A percentile compares a stretch with the other conserved stretches of the same genome.
phyloP scores from a whole-genome alignment of 441 rosid genomes.

The Adansonia rubrostipa region DNA sequence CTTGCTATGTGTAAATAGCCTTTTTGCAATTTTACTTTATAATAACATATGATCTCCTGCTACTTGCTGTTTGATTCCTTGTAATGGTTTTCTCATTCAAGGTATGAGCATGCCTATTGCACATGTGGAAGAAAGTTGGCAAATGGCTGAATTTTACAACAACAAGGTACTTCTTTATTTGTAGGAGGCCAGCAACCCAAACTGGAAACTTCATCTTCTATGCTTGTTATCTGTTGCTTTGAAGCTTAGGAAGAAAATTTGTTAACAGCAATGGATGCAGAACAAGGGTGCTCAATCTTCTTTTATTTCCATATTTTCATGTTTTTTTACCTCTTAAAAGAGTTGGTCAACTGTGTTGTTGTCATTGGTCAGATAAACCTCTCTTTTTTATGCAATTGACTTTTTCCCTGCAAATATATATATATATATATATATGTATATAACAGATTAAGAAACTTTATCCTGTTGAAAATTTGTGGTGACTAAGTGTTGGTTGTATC shows the following conservation, averaged over 20 bases:
- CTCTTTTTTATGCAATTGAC: not conserved
- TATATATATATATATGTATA: not conserved
- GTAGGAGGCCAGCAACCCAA: not conserved
- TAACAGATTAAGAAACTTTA: not conserved
- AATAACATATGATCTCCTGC: slow-evolving; percentile 4
- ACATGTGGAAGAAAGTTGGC: slow-evolving; percentile 98
- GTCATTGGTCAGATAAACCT: not conserved
- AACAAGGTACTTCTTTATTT: slow-evolving; percentile 67
- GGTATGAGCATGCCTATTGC: slow-evolving; percentile 99
- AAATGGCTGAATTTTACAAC: slow-evolving; percentile 94
- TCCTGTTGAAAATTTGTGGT: not conserved
- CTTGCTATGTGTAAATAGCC: slow-evolving; percentile 16
- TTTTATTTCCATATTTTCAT: not conserved
- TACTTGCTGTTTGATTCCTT: slow-evolving; percentile 16
- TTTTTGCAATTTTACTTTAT: not conserved
- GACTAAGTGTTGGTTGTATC: not conserved
- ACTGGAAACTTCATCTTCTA: not conserved
- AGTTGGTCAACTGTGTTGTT: not conserved
- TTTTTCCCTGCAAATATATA: not conserved
- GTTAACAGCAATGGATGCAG: slow-evolving; percentile 2
- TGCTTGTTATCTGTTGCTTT: slow-evolving; percentile 9
- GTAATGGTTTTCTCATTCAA: slow-evolving; percentile 35
- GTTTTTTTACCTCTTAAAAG: not conserved
- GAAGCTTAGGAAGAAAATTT: not conserved
- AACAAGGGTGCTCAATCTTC: slow-evolving; percentile 6